Evolutionary conservation across 495 filamentous ascomycete genomes (phyloP).

Genomic region (Neurospora tetrasperma): DNA sequence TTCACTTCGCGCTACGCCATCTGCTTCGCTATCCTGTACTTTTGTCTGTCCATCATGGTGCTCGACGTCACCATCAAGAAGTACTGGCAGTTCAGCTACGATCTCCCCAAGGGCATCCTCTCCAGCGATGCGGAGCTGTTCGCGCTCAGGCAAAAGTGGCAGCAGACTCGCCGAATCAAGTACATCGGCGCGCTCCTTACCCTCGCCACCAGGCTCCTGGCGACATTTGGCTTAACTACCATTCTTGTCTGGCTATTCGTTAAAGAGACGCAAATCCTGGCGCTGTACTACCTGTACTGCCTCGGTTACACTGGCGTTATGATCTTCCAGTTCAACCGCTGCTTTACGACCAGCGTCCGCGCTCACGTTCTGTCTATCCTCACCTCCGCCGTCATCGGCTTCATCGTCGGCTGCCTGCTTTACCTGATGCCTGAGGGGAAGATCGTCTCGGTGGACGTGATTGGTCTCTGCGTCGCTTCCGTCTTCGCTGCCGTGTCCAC

Average conservation of each 20-base stretch:
- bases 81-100: slow-evolving; percentile 14
- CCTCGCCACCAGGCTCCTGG: slow-evolving; percentile 7
- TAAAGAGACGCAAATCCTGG: slow-evolving; percentile 3
- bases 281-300: slow-evolving; percentile 15
- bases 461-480: slow-evolving; percentile 9
- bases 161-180: slow-evolving; percentile 6
- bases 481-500: slow-evolving; percentile 11
- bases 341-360: slow-evolving; percentile 17
- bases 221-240: slow-evolving; percentile 12
- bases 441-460: slow-evolving; percentile 10
- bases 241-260: slow-evolving; percentile 17
- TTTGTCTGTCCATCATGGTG: slow-evolving; percentile 16
- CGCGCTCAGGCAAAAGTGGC: slow-evolving; percentile 6
- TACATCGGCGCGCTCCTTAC: slow-evolving; percentile 7
- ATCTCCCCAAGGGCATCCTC: slow-evolving; percentile 14
- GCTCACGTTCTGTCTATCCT: slow-evolving; percentile 16
- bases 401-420: slow-evolving; percentile 12
- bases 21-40: slow-evolving; percentile 23
- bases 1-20: slow-evolving; percentile 19
- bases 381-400: slow-evolving; percentile 14
- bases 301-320: slow-evolving; percentile 18
- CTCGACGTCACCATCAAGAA: slow-evolving; percentile 14
- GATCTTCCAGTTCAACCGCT: slow-evolving; percentile 24
- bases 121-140: slow-evolving; percentile 4
- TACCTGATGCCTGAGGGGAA: slow-evolving; percentile 1